Evolutionary conservation across 352 stramenopile genomes (phyloP).

Genomic region (Phytophthora melonis): DNA sequence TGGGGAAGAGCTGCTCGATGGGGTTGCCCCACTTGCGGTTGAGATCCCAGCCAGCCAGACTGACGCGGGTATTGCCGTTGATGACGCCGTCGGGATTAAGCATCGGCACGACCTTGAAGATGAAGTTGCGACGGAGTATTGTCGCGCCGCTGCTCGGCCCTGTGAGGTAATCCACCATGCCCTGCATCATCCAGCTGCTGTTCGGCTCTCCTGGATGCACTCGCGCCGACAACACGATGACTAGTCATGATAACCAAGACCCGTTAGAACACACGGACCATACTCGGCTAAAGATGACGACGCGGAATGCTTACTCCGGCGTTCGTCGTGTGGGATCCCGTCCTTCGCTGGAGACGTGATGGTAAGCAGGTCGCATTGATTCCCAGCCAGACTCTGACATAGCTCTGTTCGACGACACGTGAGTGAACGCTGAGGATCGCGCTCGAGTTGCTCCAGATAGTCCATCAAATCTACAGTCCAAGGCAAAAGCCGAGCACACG

Average conservation of each 20-base stretch:
- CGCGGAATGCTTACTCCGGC: too few relatives aligned
- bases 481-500: neutral
- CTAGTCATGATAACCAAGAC: conserved; percentile 22
- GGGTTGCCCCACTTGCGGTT: conserved; percentile 86
- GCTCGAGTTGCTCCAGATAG: conserved; percentile 72
- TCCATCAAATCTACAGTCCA: conserved; percentile 64
- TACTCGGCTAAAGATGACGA: too few relatives aligned
- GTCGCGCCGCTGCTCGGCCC: conserved; percentile 62
- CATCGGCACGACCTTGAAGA: conserved; percentile 94
- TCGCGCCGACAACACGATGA: conserved; percentile 88
- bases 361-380: conserved; percentile 89
- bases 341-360: conserved; percentile 78
- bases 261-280: too few relatives aligned
- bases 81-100: conserved; percentile 94
- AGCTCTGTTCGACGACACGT: conserved; percentile 76
- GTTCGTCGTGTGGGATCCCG: conserved; percentile 53
- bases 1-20: conserved; percentile 84
- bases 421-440: conserved; percentile 48
- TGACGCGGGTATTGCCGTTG: conserved; percentile 92
- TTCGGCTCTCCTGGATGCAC: conserved; percentile 92
- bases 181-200: conserved; percentile 93
- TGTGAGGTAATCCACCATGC: conserved; percentile 92
- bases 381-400: conserved; percentile 87
- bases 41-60: conserved; percentile 84
- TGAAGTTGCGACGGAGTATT: conserved; percentile 79